Evolutionary conservation across 2,329 filamentous ascomycete genomes (phyloP).

Genomic region (Xylariaceae sp.): DNA sequence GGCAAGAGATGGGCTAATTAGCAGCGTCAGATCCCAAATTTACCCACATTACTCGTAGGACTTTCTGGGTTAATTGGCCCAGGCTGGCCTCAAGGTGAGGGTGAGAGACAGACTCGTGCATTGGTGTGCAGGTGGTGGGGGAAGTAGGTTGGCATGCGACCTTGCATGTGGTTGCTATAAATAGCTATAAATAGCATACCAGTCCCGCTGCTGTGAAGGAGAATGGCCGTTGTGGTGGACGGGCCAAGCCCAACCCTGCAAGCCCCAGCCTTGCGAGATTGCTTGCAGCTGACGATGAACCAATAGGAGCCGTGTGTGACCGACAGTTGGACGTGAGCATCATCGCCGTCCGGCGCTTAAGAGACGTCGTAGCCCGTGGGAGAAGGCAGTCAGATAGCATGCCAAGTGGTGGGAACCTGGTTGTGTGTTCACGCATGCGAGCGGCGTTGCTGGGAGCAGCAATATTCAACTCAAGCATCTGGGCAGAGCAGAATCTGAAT

Average conservation of each 20-base stretch:
- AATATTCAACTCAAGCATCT: too few species aligned
- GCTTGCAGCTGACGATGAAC: slow-evolving; percentile 10
- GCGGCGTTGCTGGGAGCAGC: background rate
- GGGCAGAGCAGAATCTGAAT: background rate
- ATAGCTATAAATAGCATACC: slow-evolving; percentile 30
- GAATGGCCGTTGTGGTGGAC: background rate
- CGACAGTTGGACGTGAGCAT: slow-evolving; percentile 3
- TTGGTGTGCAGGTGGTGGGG: background rate
- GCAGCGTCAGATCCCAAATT: slow-evolving; percentile 12
- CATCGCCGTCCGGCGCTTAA: slow-evolving; percentile 12
- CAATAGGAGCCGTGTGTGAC: slow-evolving; percentile 6
- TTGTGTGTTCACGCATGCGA: background rate
- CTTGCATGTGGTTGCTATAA: slow-evolving; percentile 22
- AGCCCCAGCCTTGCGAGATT: slow-evolving; percentile 19
- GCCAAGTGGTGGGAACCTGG: too few species aligned
- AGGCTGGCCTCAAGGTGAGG: slow-evolving; percentile 12
- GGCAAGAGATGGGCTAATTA: slow-evolving; percentile 16
- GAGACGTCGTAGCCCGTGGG: background rate
- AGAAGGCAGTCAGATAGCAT: too few species aligned
- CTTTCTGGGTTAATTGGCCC: slow-evolving; percentile 19
- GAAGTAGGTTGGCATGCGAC: background rate
- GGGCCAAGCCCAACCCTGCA: slow-evolving; percentile 6
- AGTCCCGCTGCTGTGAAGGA: slow-evolving; percentile 21
- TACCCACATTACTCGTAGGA: slow-evolving; percentile 18
- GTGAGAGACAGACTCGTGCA: too few species aligned